Evolutionary conservation across 176 grass and related monocot species (phyloP).

Genomic region (Ananas comosus): DNA sequence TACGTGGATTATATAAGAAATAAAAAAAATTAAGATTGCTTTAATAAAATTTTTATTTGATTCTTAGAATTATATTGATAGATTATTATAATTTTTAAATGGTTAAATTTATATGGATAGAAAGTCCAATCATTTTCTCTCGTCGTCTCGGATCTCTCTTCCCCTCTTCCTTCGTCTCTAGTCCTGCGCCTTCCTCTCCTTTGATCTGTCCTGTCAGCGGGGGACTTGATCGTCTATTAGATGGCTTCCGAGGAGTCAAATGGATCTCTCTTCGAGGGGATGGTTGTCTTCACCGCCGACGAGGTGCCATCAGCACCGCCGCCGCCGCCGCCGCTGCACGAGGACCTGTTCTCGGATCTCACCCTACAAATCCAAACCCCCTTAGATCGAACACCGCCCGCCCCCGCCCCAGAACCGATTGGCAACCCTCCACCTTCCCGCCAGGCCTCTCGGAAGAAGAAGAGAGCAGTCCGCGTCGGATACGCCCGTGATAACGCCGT

Average conservation of each 20-base stretch:
- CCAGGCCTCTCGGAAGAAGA: constrained; percentile 75
- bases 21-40: no score
- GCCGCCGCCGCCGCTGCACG: constrained; percentile 8
- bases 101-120: no score
- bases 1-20: no score
- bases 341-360: constrained; percentile 98
- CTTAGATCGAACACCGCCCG: constrained; percentile 21
- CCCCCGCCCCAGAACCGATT: constrained; percentile 16
- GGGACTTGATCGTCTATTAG: no score
- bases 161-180: no score
- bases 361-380: constrained; percentile 31
- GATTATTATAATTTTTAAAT: no score
- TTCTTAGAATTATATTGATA: no score
- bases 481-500: constrained; percentile 46
- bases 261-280: constrained; percentile 84
- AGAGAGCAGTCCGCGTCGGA: constrained; percentile 83
- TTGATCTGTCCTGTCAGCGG: no score
- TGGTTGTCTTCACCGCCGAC: constrained; percentile 69
- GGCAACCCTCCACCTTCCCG: constrained; percentile 21
- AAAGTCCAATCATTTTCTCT: no score
- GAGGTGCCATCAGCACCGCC: not conserved
- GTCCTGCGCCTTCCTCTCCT: no score
- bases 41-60: no score
- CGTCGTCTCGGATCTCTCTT: no score
- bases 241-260: constrained; percentile 36